These are phyloP conservation scores for Mortierella sp. DNA, from an alignment of 371 early-diverging fungal genomes.

Conservation along the genomic window DNA sequence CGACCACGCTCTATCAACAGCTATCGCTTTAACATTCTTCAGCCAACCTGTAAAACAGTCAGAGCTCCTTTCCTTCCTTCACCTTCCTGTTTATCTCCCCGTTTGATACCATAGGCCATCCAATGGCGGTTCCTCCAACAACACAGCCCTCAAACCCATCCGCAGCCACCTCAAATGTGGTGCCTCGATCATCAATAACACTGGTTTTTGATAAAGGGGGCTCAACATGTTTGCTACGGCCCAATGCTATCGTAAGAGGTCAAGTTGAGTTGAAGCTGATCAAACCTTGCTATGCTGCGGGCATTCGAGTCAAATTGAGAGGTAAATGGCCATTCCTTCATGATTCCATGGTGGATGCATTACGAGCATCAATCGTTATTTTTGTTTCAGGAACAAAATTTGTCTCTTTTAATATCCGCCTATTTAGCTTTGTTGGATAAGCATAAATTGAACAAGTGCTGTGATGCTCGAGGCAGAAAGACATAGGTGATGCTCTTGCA, in stretches of 20 bases:
- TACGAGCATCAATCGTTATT: not conserved
- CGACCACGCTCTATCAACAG: not conserved
- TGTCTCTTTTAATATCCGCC: too few species aligned
- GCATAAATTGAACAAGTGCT: too few species aligned
- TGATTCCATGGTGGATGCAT: not conserved
- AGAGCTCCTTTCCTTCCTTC: constrained; percentile 19
- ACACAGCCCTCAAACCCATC: constrained; percentile 40
- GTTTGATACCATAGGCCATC: not conserved
- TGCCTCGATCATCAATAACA: constrained; percentile 29
- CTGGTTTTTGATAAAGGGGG: constrained; percentile 61
- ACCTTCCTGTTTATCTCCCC: not conserved
- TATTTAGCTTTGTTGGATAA: too few species aligned
- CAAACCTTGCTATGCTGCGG: constrained; percentile 50
- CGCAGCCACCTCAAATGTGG: constrained; percentile 6
- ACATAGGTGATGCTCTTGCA: too few species aligned
- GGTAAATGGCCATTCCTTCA: constrained; percentile 27
- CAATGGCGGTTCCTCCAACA: constrained; percentile 41
- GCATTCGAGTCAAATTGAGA: constrained; percentile 46
- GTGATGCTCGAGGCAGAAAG: too few species aligned
- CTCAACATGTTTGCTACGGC: constrained; percentile 80
- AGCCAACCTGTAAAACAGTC: constrained; percentile 33
- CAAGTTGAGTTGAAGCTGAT: constrained; percentile 51
- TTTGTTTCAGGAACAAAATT: constrained; percentile 6
- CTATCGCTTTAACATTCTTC: constrained; percentile 2
- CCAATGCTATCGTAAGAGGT: constrained; percentile 61